These are phyloP conservation scores for Hymenoscyphus scutula DNA, from an alignment of 2,329 filamentous ascomycete genomes.

Conservation along the genomic window DNA sequence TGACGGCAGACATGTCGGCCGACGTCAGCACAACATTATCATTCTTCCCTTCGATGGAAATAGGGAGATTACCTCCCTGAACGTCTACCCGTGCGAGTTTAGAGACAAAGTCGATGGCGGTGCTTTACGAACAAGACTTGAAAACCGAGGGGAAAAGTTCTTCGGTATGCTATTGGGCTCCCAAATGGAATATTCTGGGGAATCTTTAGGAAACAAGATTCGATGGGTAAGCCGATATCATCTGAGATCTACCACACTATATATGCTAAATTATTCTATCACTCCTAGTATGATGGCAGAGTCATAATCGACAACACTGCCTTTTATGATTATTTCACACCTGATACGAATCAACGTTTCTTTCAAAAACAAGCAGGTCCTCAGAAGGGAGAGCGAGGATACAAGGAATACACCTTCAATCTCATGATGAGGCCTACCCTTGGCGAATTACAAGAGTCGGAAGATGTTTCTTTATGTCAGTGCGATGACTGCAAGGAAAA, in stretches of 20 bases:
- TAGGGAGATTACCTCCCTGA: neutral
- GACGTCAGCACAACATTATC: neutral
- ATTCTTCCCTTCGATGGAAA: neutral
- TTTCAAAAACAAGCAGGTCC: neutral
- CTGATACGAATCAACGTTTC: neutral
- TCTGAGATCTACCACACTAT: too few species aligned
- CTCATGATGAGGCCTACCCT: neutral
- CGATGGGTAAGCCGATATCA: too few species aligned
- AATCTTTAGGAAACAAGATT: neutral
- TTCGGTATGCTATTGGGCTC: neutral
- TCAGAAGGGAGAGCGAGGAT: neutral
- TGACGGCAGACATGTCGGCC: neutral
- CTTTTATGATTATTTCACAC: neutral
- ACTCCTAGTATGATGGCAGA: neutral
- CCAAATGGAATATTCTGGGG: constrained; percentile 1
- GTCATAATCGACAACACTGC: neutral
- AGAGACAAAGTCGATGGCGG: neutral
- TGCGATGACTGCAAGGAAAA: neutral
- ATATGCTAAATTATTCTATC: too few species aligned
- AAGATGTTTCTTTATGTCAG: neutral
- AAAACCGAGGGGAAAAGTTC: neutral
- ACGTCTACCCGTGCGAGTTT: neutral
- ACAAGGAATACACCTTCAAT: neutral
- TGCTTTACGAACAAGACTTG: neutral
- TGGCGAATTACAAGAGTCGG: neutral